Conservation (phyloP, 2,329 filamentous ascomycete species). For the Alternaria longipes region DNA sequence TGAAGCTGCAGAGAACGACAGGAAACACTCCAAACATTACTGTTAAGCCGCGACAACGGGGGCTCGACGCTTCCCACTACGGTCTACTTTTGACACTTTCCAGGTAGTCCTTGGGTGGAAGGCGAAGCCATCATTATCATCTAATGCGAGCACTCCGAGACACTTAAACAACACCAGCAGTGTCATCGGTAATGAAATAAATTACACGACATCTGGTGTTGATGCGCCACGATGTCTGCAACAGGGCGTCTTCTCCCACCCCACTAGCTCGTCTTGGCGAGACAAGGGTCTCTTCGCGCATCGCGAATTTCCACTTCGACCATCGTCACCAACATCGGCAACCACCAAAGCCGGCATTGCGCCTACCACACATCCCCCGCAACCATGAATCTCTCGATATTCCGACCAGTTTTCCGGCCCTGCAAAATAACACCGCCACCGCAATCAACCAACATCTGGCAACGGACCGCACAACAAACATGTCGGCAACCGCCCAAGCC, state of each 20-base stretch:
- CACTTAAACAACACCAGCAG: too few relatives aligned
- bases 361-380: slow-evolving; percentile 2
- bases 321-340: background rate
- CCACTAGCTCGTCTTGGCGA: background rate
- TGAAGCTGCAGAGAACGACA: too few relatives aligned
- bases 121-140: too few relatives aligned
- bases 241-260: too few relatives aligned
- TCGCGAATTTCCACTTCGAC: background rate
- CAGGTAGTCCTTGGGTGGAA: too few relatives aligned
- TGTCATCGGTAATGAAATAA: rapidly evolving
- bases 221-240: too few relatives aligned
- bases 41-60: too few relatives aligned
- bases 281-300: slow-evolving; percentile 2
- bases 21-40: too few relatives aligned
- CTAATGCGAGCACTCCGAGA: too few relatives aligned
- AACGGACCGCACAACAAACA: slow-evolving; percentile 20
- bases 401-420: slow-evolving; percentile 36
- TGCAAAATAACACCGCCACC: slow-evolving; percentile 21
- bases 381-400: slow-evolving; percentile 40
- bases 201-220: too few relatives aligned
- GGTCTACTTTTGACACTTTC: too few relatives aligned
- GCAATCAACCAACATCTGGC: slow-evolving; percentile 16
- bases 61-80: too few relatives aligned
- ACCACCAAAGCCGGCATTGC: background rate
- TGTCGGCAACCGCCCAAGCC: slow-evolving; percentile 15